Base-by-base conservation (phyloP, 371 early-diverging fungal genomes). In the Mortierella sp. region DNA sequence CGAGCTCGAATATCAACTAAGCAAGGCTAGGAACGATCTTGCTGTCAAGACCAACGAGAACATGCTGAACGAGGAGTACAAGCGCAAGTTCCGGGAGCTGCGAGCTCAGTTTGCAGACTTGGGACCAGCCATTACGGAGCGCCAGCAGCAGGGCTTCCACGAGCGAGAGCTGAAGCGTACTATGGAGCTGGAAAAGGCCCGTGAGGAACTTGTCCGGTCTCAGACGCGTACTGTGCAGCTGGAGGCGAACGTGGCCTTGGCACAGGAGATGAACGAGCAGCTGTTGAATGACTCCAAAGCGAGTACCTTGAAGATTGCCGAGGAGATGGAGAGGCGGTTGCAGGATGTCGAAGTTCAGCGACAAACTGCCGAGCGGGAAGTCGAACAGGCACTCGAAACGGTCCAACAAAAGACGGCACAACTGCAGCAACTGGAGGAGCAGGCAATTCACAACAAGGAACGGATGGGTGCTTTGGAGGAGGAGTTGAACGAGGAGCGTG, bases 231-330 rank as follows among this genome's bases (percentile, higher is more conserved):
- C 77, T 24, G 75, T 43, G 4, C 87, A 86, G 16, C 54, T 80
- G 16, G 80, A 82, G 70, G 87, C 87, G n/a, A 82, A 75, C 38
- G 70, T 86, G 51, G 70, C 75, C 6, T n/a, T 86, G 44, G 87
- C 87, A 1, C 80, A 86, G 43, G 87, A 86, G 77, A 60, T 75
- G 77, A 86, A 86, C 44, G 87, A 82, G 44, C 83, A 86, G 41
- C 58, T 80, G 6, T 56, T 82, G 54, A 78, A 78, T 51, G 80
- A 82, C 21, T 65, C 87, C 3, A 86, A 82, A 32, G 80, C 77
- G 10, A 72, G 55, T 29, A 86, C 80, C 2, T 56, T 58, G 75
- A 87, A 83, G 84, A 87, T 84, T 71, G 84, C 84, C 4, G 84
- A 87, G 16, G 80, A 84, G 75, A 84, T 87, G 75, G 82, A 82